phyloP scores from a whole-genome alignment of 2,329 filamentous ascomycete genomes.

The Ceratocystis papillata region DNA sequence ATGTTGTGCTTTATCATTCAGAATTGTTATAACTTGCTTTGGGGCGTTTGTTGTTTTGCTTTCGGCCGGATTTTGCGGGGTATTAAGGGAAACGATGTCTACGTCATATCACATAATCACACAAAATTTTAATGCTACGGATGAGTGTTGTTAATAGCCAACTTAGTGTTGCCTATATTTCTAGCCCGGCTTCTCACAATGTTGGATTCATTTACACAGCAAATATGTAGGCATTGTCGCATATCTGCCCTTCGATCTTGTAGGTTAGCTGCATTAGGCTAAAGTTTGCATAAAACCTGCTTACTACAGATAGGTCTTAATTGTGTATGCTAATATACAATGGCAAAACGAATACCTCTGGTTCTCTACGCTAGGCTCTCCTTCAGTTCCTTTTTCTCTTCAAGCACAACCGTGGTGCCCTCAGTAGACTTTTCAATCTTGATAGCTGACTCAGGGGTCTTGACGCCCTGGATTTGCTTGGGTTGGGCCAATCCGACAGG shows the following conservation, averaged over 20 bases:
- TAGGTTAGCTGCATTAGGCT: neutral
- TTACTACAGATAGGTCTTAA: neutral
- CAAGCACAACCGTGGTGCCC: slow-evolving; percentile 57
- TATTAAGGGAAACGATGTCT: slow-evolving; percentile 17
- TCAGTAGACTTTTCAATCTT: slow-evolving; percentile 46
- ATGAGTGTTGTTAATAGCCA: neutral
- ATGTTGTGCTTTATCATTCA: neutral
- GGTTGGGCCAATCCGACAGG: slow-evolving; percentile 39
- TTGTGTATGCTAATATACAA: slow-evolving; percentile 20
- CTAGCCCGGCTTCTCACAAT: neutral
- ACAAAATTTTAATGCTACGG: slow-evolving; percentile 3
- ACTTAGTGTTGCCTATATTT: neutral
- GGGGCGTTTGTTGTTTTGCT: slow-evolving; percentile 16
- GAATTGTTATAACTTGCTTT: slow-evolving; percentile 5
- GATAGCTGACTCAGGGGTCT: slow-evolving; percentile 33
- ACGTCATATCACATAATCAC: slow-evolving; percentile 12
- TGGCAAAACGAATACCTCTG: neutral
- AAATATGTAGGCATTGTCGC: too few relatives aligned
- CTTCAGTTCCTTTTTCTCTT: slow-evolving; percentile 48
- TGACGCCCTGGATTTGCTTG: slow-evolving; percentile 25
- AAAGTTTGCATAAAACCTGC: neutral
- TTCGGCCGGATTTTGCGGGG: neutral
- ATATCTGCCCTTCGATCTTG: too few relatives aligned
- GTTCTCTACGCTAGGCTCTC: slow-evolving; percentile 39
- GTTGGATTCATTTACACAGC: too few relatives aligned